Evolutionary conservation across 257 asterid genomes (phyloP), one percentile per base, ranked within the genome.

Genomic region (Nicotiana obtusifolia): DNA sequence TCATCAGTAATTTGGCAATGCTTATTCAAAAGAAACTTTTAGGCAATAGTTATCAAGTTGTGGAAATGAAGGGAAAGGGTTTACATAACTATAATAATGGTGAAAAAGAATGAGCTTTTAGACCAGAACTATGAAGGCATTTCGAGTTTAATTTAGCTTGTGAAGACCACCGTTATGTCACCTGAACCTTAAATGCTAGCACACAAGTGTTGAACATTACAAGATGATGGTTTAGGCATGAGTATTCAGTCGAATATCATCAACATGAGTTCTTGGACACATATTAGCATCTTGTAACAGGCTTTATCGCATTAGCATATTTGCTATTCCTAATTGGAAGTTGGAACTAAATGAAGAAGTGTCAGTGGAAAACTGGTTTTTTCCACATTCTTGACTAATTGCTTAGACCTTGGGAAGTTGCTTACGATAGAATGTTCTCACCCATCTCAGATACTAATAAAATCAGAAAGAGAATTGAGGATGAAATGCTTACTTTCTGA

Each of bases 401-500:
- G 14, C 57, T 69, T 41, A 11, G 33, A 37, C 57, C 77, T 69
- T 6, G 20, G 1, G 78, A 5, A 41, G n/a, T 2, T 41, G 54
- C 33, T 37, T 37, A 69, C 33, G 6, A 69, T 2, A n/a, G 56
- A 37, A 41, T n/a, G 62, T 35, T 73, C 5, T 71, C 47, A 37
- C 52, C 65, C 30, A 76, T 60, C 69, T 31, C 77, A 19, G 56
- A 24, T 73, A 80, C 66, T 75, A 53, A 20, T 22, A 44, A 41
- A 71, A 71, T 47, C 60, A 44, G 37, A 44, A 16, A 22, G 13
- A 77, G 17, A 49, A 54, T 85, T 20, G 52, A 64, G 65, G 82
- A 76, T 71, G 22, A 81, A 60, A 22, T 64, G 83, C 91, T 84
- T 89, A 92, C 99, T 91, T 95, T 95, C 84, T 95, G 99, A 61